phyloP scores from a whole-genome alignment of 345 rosid species.

The Eucalyptus caleyi region DNA sequence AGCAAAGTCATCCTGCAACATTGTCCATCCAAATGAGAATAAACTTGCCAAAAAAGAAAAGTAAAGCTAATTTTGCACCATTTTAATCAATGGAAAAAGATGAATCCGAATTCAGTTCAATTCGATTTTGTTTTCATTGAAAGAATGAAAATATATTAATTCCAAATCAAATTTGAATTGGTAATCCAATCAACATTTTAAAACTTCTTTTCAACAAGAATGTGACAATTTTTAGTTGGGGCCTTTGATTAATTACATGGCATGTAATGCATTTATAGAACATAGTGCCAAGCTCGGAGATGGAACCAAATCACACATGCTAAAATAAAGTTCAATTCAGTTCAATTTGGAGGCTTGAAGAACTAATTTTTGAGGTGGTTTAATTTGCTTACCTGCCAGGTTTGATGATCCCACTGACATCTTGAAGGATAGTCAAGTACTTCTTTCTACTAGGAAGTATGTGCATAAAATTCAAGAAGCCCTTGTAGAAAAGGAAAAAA shows the following conservation, averaged over 20 bases:
- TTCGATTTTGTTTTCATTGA: neutral
- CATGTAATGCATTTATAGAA: neutral
- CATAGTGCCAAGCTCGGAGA: neutral
- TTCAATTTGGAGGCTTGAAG: neutral
- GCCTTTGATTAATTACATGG: neutral
- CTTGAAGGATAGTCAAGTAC: conserved; percentile 11
- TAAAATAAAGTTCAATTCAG: neutral
- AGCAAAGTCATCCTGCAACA: conserved; percentile 23
- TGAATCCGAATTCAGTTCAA: neutral
- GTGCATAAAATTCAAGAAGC: neutral
- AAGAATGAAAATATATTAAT: neutral
- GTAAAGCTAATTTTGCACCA: neutral
- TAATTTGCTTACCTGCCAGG: conserved; percentile 22
- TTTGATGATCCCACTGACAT: conserved; percentile 45
- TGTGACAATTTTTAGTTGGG: neutral
- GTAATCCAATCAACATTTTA: neutral
- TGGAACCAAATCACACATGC: neutral
- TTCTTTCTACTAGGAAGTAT: conserved; percentile 14
- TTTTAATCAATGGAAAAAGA: neutral
- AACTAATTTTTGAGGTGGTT: neutral
- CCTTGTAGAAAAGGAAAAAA: neutral
- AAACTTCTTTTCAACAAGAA: neutral
- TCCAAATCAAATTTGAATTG: neutral
- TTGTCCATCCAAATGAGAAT: neutral
- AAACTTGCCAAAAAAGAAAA: neutral